Percentiles rank a stretch among this genome's conserved stretches.
Evolutionary conservation across 129 eudicot species (phyloP).

Genomic region (Sambucus nigra): DNA sequence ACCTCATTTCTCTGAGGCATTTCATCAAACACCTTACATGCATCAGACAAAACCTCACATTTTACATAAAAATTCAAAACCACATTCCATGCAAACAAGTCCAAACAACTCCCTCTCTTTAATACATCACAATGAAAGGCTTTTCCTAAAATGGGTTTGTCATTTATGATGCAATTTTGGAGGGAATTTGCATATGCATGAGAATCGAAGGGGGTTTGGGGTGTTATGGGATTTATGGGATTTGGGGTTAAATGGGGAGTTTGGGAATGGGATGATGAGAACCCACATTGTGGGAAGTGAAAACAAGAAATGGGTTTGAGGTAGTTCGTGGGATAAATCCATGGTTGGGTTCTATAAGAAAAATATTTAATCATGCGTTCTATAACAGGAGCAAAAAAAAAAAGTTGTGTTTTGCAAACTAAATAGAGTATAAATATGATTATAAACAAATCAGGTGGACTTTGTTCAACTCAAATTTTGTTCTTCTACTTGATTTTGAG

Average conservation of each 20-base stretch:
- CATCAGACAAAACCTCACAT: conserved; percentile 27
- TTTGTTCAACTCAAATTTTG: no score
- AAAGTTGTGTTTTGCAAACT: no score
- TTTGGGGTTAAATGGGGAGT: conserved; percentile 10
- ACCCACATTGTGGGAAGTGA: conserved; percentile 9
- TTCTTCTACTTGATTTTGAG: no score
- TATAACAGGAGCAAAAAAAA: neutral
- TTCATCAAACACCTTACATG: conserved; percentile 55
- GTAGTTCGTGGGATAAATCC: conserved; percentile 3
- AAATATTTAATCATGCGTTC: conserved; percentile 18
- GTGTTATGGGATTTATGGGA: conserved; percentile 4
- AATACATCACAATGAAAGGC: conserved; percentile 39
- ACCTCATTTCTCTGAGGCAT: conserved; percentile 54
- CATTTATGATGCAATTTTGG: conserved; percentile 27
- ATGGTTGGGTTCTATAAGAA: conserved; percentile 7
- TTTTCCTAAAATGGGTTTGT: conserved; percentile 33
- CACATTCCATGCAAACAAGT: conserved; percentile 60
- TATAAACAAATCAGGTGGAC: no score
- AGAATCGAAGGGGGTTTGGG: conserved; percentile 27
- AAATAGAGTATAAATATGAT: no score
- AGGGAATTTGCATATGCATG: conserved; percentile 31
- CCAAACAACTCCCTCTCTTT: conserved; percentile 45
- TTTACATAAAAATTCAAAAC: conserved; percentile 49
- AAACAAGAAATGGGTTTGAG: neutral
- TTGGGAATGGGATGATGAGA: conserved; percentile 17